A percentile compares a stretch with the other conserved stretches of the same genome.
Evolutionary conservation across 1,284 basidiomycete genomes (phyloP).

Genomic region (Cryptococcus sp.): DNA sequence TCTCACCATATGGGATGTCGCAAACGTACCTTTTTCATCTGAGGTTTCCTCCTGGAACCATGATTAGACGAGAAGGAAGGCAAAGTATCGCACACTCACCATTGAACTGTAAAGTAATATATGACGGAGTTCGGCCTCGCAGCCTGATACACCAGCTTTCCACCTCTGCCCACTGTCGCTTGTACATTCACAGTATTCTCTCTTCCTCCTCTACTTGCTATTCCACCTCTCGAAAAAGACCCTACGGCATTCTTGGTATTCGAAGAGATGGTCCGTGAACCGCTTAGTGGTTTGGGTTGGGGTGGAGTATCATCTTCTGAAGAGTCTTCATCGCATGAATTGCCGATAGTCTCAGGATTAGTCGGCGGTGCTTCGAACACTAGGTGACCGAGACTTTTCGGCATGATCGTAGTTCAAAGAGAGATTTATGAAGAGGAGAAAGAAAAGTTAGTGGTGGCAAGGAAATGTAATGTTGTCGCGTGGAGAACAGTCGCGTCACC

Average conservation of each 20-base stretch:
- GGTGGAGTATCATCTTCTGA: slow-evolving; percentile 9
- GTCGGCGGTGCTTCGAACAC: slow-evolving; percentile 16
- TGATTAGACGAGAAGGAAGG: neutral
- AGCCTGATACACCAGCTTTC: slow-evolving; percentile 19
- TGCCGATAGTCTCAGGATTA: slow-evolving; percentile 16
- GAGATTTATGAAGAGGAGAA: neutral
- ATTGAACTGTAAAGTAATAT: slow-evolving; percentile 40
- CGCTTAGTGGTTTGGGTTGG: slow-evolving; percentile 2
- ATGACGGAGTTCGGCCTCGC: slow-evolving; percentile 5
- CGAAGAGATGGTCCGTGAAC: slow-evolving; percentile 5
- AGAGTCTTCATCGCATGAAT: slow-evolving; percentile 23
- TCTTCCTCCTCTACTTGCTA: neutral
- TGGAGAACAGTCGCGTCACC: slow-evolving; percentile 5
- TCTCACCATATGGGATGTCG: neutral
- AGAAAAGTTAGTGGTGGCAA: neutral
- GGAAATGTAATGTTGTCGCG: neutral
- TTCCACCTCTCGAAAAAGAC: neutral
- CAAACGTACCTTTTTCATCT: slow-evolving; percentile 40
- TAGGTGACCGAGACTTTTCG: slow-evolving; percentile 11
- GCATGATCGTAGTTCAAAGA: neutral
- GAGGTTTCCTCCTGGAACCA: slow-evolving; percentile 42
- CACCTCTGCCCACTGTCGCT: slow-evolving; percentile 14
- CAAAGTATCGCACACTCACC: slow-evolving; percentile 25
- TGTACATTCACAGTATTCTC: slow-evolving; percentile 1
- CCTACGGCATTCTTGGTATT: slow-evolving; percentile 6